Evolutionary conservation across 2,329 filamentous ascomycete species (phyloP).

Genomic region (Colletotrichum sp.): DNA sequence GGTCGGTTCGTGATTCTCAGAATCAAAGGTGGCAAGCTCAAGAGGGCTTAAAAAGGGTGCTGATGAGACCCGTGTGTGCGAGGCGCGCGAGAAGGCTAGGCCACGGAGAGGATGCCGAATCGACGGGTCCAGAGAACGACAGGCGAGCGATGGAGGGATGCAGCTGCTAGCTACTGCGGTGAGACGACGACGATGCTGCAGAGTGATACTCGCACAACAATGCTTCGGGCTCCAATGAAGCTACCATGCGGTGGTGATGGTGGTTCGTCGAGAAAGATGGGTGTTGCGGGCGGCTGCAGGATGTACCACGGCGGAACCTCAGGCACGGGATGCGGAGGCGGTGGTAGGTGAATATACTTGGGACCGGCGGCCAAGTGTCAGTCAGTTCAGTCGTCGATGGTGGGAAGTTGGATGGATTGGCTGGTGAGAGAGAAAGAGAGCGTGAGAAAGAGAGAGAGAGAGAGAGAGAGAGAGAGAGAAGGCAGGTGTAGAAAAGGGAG

Average conservation of each 20-base stretch:
- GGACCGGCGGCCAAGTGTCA: neutral
- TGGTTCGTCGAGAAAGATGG: constrained; percentile 43
- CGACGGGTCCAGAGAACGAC: constrained; percentile 22
- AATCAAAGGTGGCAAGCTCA: neutral
- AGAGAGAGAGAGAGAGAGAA: no score
- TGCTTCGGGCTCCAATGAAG: constrained; percentile 52
- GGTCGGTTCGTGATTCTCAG: neutral
- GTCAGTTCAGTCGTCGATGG: neutral
- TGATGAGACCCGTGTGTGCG: neutral
- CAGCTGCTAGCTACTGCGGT: constrained; percentile 35
- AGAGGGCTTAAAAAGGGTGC: neutral
- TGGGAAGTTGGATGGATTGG: neutral
- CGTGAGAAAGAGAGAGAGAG: neutral
- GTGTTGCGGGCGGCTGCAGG: constrained; percentile 51
- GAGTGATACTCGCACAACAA: constrained; percentile 54
- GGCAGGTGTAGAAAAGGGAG: neutral
- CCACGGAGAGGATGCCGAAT: neutral
- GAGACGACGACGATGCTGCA: constrained; percentile 55
- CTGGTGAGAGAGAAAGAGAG: constrained; percentile 11
- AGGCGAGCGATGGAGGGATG: constrained; percentile 39
- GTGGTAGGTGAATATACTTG: neutral
- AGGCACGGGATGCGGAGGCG: constrained; percentile 31
- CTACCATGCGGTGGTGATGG: constrained; percentile 53
- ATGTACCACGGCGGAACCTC: constrained; percentile 36
- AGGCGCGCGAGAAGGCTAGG: neutral